Evolutionary conservation across 164 flowering plant genomes (phyloP).

Genomic region (Berberis thunbergii): DNA sequence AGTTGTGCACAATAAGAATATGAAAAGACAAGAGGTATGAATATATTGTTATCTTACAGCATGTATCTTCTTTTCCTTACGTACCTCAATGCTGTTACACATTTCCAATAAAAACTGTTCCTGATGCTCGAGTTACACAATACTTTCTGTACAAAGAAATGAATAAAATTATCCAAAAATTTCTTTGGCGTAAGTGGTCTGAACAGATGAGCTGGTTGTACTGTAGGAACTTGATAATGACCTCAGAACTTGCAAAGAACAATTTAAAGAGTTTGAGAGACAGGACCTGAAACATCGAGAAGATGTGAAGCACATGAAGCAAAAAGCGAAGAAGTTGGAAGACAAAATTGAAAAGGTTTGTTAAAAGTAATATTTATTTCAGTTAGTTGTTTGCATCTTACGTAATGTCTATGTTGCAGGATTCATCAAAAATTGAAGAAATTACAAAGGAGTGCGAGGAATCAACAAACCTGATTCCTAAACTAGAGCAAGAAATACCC

Average conservation of each 20-base stretch:
- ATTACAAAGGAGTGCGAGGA: slow-evolving; percentile 45
- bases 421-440: slow-evolving; percentile 55
- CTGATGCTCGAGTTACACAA: no score
- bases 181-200: not conserved
- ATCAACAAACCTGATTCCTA: slow-evolving; percentile 57
- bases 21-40: slow-evolving; percentile 73
- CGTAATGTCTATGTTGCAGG: slow-evolving; percentile 33
- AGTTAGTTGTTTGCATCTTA: slow-evolving; percentile 1
- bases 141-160: no score
- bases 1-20: slow-evolving; percentile 51
- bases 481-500: slow-evolving; percentile 68
- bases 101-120: not conserved
- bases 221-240: slow-evolving; percentile 60
- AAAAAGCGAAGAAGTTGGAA: slow-evolving; percentile 73
- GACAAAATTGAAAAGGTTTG: slow-evolving; percentile 77
- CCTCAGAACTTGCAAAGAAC: slow-evolving; percentile 57
- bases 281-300: slow-evolving; percentile 83
- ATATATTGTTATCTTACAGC: not conserved
- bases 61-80: not conserved
- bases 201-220: slow-evolving; percentile 4
- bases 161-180: no score
- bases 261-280: slow-evolving; percentile 92
- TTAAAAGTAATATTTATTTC: not conserved
- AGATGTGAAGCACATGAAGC: slow-evolving; percentile 79
- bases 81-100: no score